phyloP scores from a whole-genome alignment of 31 red algal species.

The Endocladia muricata region DNA sequence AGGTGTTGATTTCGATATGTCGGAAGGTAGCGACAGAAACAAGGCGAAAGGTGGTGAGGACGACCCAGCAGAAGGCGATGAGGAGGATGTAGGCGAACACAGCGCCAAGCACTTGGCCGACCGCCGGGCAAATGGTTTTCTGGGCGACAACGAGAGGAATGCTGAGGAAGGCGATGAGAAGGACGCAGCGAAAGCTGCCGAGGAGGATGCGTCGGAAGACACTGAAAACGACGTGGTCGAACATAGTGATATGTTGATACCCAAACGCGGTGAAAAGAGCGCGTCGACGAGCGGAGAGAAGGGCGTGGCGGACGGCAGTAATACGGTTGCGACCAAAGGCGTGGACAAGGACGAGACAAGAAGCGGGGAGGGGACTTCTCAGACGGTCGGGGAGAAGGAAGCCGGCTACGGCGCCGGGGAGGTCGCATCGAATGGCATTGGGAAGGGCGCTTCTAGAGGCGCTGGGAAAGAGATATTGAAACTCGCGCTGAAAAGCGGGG shows the following conservation, averaged over 20 bases:
- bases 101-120: no score
- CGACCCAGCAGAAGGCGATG: background rate
- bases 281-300: background rate
- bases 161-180: no score
- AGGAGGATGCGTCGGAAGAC: no score
- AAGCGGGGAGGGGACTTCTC: background rate
- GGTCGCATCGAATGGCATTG: no score
- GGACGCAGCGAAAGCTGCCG: no score
- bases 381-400: background rate
- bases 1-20: background rate
- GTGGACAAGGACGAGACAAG: background rate
- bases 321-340: background rate
- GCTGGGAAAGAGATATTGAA: no score
- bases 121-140: no score
- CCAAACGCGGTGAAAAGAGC: background rate
- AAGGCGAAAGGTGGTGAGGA: background rate
- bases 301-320: background rate
- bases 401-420: no score
- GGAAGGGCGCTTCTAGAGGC: no score
- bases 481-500: no score
- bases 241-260: slow-evolving; percentile 5
- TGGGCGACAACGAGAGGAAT: no score
- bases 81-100: background rate
- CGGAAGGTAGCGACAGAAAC: background rate
- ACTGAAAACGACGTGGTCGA: no score